A percentile compares a stretch with the other conserved stretches of the same genome.
These are phyloP conservation scores for Myotisia sp. DNA, from an alignment of 2,329 filamentous ascomycete genomes.

Conservation along the genomic window DNA sequence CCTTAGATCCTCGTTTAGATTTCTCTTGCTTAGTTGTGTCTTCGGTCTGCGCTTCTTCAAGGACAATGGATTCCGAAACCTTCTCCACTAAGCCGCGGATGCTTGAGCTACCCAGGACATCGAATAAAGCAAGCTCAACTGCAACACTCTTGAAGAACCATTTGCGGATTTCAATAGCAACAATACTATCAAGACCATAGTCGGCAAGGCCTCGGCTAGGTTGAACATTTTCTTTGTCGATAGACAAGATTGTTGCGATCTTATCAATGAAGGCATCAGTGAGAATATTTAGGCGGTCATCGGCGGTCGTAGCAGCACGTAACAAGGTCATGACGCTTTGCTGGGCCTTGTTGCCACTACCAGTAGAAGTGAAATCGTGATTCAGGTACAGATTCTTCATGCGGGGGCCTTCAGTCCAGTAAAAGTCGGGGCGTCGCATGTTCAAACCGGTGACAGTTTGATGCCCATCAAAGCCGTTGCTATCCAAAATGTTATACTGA, in stretches of 20 bases:
- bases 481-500: conserved; percentile 4
- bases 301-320: conserved; percentile 7
- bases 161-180: conserved; percentile 16
- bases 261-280: conserved; percentile 12
- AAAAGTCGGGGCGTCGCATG: conserved; percentile 12
- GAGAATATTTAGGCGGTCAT: conserved; percentile 8
- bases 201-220: conserved; percentile 11
- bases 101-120: conserved; percentile 15
- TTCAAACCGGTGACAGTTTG: conserved; percentile 16
- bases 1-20: neutral
- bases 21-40: conserved; percentile 1
- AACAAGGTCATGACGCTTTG: conserved; percentile 11
- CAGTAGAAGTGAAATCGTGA: conserved; percentile 11
- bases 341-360: conserved; percentile 4
- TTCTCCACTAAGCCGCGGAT: conserved; percentile 15
- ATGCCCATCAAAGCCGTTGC: conserved; percentile 10
- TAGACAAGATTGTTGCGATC: conserved; percentile 7
- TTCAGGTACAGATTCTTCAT: conserved; percentile 15
- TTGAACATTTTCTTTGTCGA: conserved; percentile 8
- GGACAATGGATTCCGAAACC: conserved; percentile 5
- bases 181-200: conserved; percentile 14
- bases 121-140: conserved; percentile 16
- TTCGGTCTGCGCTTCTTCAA: conserved; percentile 4
- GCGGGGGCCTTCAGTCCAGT: conserved; percentile 12
- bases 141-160: conserved; percentile 15